phyloP scores from a whole-genome alignment of 306 rosid species.

The Acmispon strigosus region DNA sequence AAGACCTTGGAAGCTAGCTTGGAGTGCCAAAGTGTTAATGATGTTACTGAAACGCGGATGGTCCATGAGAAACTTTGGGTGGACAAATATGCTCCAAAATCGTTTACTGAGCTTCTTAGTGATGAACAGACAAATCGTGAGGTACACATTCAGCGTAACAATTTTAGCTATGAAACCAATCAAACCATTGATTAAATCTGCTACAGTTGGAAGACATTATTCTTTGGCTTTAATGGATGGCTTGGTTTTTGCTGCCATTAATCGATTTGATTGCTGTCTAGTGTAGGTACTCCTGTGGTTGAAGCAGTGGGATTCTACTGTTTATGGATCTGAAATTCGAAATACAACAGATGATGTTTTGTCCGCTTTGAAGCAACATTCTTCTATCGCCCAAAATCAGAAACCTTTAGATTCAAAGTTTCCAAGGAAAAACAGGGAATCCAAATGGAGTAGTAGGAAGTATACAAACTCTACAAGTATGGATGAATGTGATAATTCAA shows the following conservation, averaged over 20 bases:
- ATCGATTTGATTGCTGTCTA: slow-evolving; percentile 11
- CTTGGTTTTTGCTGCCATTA: slow-evolving; percentile 7
- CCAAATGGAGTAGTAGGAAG: slow-evolving; percentile 42
- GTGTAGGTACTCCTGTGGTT: slow-evolving; percentile 87
- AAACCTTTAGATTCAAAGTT: slow-evolving; percentile 46
- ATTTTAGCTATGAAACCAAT: neutral
- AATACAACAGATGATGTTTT: slow-evolving; percentile 79
- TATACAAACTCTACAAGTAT: slow-evolving; percentile 31
- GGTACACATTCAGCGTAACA: slow-evolving; percentile 36
- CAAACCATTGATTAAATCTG: neutral
- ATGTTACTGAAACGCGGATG: slow-evolving; percentile 44
- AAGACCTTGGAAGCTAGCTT: slow-evolving; percentile 67
- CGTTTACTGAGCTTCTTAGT: slow-evolving; percentile 92
- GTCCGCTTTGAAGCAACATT: slow-evolving; percentile 83
- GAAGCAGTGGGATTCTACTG: slow-evolving; percentile 90
- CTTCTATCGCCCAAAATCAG: slow-evolving; percentile 57
- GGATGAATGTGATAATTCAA: slow-evolving; percentile 32
- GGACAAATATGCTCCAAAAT: slow-evolving; percentile 86
- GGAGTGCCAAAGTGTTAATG: slow-evolving; percentile 38
- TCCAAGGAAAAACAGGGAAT: slow-evolving; percentile 41
- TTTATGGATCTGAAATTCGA: slow-evolving; percentile 85
- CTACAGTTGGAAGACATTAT: neutral
- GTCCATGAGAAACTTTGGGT: slow-evolving; percentile 81
- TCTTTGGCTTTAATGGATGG: slow-evolving; percentile 6
- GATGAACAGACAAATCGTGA: slow-evolving; percentile 97